These are phyloP conservation scores for Acarospora socialis DNA, from an alignment of 2,329 filamentous ascomycete species.

Conservation along the genomic window DNA sequence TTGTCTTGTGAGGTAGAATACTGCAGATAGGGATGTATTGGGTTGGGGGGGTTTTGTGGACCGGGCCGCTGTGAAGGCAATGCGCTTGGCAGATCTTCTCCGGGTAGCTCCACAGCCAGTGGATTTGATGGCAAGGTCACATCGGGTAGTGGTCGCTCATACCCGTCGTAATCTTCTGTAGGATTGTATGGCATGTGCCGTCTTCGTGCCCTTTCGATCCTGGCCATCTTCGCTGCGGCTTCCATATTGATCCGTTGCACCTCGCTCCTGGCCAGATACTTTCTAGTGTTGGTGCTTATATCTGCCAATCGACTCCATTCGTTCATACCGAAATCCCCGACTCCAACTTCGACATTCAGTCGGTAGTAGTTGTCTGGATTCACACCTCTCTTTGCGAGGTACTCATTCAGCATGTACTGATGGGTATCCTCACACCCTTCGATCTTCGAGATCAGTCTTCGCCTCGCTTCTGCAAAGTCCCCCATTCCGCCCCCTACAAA, in stretches of 20 bases:
- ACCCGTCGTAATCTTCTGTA: background rate
- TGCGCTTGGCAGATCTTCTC: slow-evolving; percentile 33
- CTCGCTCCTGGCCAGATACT: slow-evolving; percentile 60
- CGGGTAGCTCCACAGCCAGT: slow-evolving; percentile 45
- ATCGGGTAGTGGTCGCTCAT: slow-evolving; percentile 17
- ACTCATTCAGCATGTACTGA: slow-evolving; percentile 66
- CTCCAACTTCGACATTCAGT: slow-evolving; percentile 90
- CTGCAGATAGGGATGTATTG: slow-evolving; percentile 20
- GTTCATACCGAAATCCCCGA: slow-evolving; percentile 97
- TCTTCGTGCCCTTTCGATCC: slow-evolving; percentile 63
- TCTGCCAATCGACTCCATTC: slow-evolving; percentile 91
- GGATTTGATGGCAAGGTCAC: slow-evolving; percentile 30
- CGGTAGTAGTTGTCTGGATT: slow-evolving; percentile 86
- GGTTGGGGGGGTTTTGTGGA: slow-evolving; percentile 24
- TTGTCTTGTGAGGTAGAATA: slow-evolving; percentile 45
- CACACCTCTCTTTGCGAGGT: slow-evolving; percentile 62
- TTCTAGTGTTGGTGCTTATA: slow-evolving; percentile 81
- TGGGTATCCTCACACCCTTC: slow-evolving; percentile 90
- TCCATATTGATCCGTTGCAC: slow-evolving; percentile 66
- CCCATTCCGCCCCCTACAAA: slow-evolving; percentile 59
- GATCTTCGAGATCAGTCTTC: slow-evolving; percentile 76
- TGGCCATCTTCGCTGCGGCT: slow-evolving; percentile 66
- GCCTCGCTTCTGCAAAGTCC: slow-evolving; percentile 79
- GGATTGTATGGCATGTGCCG: slow-evolving; percentile 1
- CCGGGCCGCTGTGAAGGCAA: slow-evolving; percentile 19